Percentiles rank a stretch among this genome's conserved stretches.
Evolutionary conservation across 2,329 filamentous ascomycete genomes (phyloP).

Genomic region (Aspergillus pseudoglaucus): DNA sequence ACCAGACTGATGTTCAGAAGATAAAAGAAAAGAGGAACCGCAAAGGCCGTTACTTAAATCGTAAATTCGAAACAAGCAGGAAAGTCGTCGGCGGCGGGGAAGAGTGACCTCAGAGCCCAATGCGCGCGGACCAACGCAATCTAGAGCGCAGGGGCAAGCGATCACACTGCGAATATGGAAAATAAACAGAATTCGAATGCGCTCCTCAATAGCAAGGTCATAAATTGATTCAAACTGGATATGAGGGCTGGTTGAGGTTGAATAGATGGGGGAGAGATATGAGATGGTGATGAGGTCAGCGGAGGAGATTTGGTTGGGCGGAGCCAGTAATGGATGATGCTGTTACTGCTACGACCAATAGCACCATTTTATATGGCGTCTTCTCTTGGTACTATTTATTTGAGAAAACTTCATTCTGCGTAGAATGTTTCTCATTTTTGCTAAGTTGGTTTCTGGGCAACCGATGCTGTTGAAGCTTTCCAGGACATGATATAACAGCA

Average conservation of each 20-base stretch:
- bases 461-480: neutral
- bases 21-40: neutral
- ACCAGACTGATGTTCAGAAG: neutral
- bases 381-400: no score
- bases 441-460: no score
- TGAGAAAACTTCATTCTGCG: no score
- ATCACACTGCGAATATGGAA: neutral
- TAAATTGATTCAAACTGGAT: neutral
- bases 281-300: constrained; percentile 1
- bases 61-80: neutral
- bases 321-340: constrained; percentile 6
- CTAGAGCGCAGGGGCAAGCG: neutral
- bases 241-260: no score
- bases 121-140: constrained; percentile 5
- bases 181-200: neutral
- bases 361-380: no score
- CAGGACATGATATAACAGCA: neutral
- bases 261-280: neutral
- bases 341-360: constrained; percentile 1
- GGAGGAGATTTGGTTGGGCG: constrained; percentile 5
- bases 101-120: constrained; percentile 15
- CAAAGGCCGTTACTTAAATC: neutral
- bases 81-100: constrained; percentile 3
- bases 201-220: neutral
- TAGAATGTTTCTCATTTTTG: no score